Conservation (phyloP, 2,329 filamentous ascomycete genomes). For the Furcasterigmium sp. region DNA sequence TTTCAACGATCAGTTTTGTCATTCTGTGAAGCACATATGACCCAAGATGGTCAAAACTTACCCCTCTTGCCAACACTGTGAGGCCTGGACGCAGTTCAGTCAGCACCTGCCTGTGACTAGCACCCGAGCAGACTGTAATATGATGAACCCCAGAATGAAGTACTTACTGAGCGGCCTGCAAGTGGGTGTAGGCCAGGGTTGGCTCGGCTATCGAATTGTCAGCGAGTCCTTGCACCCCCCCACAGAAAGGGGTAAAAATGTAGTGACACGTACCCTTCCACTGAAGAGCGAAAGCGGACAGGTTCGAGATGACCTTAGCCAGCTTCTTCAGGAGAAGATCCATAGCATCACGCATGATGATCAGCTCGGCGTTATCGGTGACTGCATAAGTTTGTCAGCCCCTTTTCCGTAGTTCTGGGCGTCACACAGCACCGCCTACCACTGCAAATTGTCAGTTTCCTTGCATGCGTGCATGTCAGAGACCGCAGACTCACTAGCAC, state of each 20-base stretch:
- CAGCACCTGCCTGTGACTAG: not conserved
- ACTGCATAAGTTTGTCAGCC: no score
- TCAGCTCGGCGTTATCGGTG: slow-evolving; percentile 5
- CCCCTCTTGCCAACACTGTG: slow-evolving; percentile 62
- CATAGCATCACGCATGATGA: slow-evolving; percentile 42
- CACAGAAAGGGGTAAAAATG: not conserved
- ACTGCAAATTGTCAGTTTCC: no score
- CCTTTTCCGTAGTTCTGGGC: no score
- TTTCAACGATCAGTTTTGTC: slow-evolving; percentile 3
- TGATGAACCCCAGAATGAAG: no score
- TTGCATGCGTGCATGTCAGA: no score
- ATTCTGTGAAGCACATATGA: slow-evolving; percentile 19
- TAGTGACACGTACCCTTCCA: slow-evolving; percentile 55
- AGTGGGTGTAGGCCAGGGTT: slow-evolving; percentile 72
- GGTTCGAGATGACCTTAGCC: slow-evolving; percentile 71
- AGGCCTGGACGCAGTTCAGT: no score
- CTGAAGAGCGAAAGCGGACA: slow-evolving; percentile 65
- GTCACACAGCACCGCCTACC: no score
- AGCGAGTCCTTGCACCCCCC: not conserved
- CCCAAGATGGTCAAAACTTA: no score
- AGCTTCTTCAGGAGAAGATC: slow-evolving; percentile 74
- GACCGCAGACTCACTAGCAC: not conserved
- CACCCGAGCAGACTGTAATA: no score
- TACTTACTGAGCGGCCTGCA: slow-evolving; percentile 55
- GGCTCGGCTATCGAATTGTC: slow-evolving; percentile 30